Percentiles rank a stretch among this genome's conserved stretches.
phyloP scores from a whole-genome alignment of 2,329 filamentous ascomycete genomes.

The Nemania abortiva region DNA sequence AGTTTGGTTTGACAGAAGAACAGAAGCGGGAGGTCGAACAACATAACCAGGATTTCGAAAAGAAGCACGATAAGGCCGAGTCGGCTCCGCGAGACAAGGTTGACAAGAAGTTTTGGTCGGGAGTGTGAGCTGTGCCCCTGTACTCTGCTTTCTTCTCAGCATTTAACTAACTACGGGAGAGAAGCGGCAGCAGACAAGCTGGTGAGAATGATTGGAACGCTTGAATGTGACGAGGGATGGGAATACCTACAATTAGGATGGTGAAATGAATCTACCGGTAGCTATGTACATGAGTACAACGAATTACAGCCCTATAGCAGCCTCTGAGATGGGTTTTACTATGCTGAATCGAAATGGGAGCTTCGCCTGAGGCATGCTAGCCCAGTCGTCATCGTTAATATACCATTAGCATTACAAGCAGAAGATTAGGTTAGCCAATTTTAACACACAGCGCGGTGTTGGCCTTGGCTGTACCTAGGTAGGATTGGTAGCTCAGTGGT shows the following conservation, averaged over 20 bases:
- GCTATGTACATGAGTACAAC: no score
- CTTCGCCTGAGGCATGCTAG: no score
- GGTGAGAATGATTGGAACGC: conserved; percentile 48
- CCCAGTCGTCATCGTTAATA: no score
- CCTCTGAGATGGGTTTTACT: no score
- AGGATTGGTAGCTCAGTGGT: conserved; percentile 38
- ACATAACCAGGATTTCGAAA: conserved; percentile 70
- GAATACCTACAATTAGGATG: no score
- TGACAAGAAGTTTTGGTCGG: conserved; percentile 66
- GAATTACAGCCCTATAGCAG: no score
- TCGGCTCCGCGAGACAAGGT: conserved; percentile 63
- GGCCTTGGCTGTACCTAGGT: background rate
- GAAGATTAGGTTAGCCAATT: background rate
- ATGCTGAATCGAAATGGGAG: no score
- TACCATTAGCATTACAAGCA: background rate
- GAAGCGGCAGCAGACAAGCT: conserved; percentile 39
- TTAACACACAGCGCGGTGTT: background rate
- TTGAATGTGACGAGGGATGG: conserved; percentile 19
- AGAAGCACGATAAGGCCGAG: conserved; percentile 62
- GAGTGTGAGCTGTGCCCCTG: conserved; percentile 52
- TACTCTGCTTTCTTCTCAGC: conserved; percentile 15
- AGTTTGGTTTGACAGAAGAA: conserved; percentile 59
- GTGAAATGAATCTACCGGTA: no score
- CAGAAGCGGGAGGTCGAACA: conserved; percentile 68
- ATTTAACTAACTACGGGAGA: conserved; percentile 34